Evolutionary conservation across 192 early-diverging fungal genomes (phyloP).

Genomic region (Coemansia sp.): DNA sequence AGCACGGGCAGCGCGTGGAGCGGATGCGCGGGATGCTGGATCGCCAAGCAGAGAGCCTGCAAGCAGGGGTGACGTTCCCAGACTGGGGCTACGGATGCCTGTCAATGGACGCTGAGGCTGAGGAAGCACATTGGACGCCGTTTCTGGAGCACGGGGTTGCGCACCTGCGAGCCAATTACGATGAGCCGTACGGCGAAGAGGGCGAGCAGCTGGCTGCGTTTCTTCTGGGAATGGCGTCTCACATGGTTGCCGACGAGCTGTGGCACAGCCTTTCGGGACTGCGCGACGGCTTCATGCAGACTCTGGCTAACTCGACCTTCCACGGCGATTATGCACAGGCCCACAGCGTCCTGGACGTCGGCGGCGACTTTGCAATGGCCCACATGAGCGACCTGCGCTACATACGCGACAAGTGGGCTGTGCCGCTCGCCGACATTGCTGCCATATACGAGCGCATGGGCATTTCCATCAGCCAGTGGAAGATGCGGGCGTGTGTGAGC

Average conservation of each 20-base stretch:
- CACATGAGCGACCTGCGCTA: conserved; percentile 43
- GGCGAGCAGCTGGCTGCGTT: conserved; percentile 49
- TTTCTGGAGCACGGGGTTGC: conserved; percentile 40
- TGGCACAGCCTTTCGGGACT: conserved; percentile 54
- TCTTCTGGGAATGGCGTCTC: conserved; percentile 51
- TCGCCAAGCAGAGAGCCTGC: conserved; percentile 33
- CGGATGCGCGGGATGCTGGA: conserved; percentile 35
- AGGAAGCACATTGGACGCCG: conserved; percentile 56
- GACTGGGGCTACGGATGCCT: conserved; percentile 60
- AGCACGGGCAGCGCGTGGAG: conserved; percentile 3
- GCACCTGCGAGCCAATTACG: conserved; percentile 23
- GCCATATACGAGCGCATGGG: conserved; percentile 46
- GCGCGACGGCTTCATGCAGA: conserved; percentile 47
- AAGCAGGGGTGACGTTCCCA: conserved; percentile 50
- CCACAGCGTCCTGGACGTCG: conserved; percentile 52
- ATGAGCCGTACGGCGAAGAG: conserved; percentile 12
- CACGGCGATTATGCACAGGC: conserved; percentile 39
- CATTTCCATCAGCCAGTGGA: conserved; percentile 20
- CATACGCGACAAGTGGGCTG: conserved; percentile 44
- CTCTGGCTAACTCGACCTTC: conserved; percentile 47
- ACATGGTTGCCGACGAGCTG: conserved; percentile 55
- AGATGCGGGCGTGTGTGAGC: conserved; percentile 37
- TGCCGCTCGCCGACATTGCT: conserved; percentile 46
- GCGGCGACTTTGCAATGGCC: conserved; percentile 55
- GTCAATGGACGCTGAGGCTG: conserved; percentile 49